Conservation (phyloP, 2,329 filamentous ascomycete genomes). For the Epicoccum sorghinum region DNA sequence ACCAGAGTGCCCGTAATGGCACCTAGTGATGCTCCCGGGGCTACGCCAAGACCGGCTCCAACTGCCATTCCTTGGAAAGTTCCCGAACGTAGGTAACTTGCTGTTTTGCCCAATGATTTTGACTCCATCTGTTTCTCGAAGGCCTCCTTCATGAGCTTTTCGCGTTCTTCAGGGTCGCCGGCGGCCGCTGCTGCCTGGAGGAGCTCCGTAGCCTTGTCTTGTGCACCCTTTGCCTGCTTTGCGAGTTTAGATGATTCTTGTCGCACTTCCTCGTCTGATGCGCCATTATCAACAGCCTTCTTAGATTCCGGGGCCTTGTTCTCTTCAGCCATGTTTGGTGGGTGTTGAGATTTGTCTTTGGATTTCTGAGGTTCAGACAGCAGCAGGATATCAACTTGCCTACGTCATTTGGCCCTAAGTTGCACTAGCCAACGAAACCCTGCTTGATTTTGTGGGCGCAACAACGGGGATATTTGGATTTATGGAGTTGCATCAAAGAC, state of each 20-base stretch:
- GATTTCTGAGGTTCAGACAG: background rate
- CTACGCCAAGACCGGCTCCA: slow-evolving; percentile 29
- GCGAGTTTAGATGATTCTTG: slow-evolving; percentile 29
- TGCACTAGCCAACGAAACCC: background rate
- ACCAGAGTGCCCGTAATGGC: slow-evolving; percentile 29
- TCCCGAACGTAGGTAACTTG: slow-evolving; percentile 31
- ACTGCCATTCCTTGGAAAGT: slow-evolving; percentile 32
- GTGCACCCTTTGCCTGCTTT: slow-evolving; percentile 24
- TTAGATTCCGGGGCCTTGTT: background rate
- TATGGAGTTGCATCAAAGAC: background rate
- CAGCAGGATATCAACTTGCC: too few species aligned
- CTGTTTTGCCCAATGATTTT: slow-evolving; percentile 33
- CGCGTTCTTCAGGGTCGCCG: slow-evolving; percentile 23
- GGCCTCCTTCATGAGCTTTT: slow-evolving; percentile 31
- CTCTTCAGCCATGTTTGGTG: slow-evolving; percentile 3
- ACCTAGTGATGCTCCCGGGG: slow-evolving; percentile 27
- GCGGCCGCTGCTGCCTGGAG: slow-evolving; percentile 26
- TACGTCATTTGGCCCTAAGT: slow-evolving; percentile 12
- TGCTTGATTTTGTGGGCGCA: background rate
- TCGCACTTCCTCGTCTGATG: slow-evolving; percentile 26
- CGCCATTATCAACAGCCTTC: slow-evolving; percentile 3
- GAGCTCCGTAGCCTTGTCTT: slow-evolving; percentile 26
- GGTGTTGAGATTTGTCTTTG: background rate
- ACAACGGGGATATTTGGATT: background rate
- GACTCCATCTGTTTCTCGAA: slow-evolving; percentile 29